These are phyloP conservation scores for Hyaloperonospora arabidopsidis DNA, from an alignment of 352 stramenopile species.

Conservation along the genomic window DNA sequence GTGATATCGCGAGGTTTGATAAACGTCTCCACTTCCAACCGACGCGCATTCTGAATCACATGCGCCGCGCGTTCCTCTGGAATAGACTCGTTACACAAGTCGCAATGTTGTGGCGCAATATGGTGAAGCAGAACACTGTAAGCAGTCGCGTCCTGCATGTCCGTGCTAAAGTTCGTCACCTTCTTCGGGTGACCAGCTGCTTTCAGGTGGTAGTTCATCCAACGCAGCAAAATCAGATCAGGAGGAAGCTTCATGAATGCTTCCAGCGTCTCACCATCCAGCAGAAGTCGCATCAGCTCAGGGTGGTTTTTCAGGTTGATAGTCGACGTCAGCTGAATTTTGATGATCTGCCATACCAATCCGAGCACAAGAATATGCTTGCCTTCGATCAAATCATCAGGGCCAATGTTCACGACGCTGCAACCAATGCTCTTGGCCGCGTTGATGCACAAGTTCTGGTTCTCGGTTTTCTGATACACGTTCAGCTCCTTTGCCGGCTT, in stretches of 20 bases:
- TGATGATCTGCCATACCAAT: constrained; percentile 92
- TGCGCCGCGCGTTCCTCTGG: constrained; percentile 60
- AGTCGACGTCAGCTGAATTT: constrained; percentile 87
- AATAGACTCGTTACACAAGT: constrained; percentile 46
- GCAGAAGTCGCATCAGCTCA: constrained; percentile 79
- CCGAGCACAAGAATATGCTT: constrained; percentile 87
- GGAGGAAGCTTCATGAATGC: constrained; percentile 87
- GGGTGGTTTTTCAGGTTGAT: constrained; percentile 91
- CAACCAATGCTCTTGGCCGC: constrained; percentile 90
- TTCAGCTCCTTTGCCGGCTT: constrained; percentile 77
- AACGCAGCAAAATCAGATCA: constrained; percentile 88
- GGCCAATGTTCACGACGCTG: constrained; percentile 90
- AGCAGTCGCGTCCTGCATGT: constrained; percentile 76
- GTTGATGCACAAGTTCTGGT: constrained; percentile 91
- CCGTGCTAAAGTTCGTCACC: constrained; percentile 73
- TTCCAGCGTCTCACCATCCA: constrained; percentile 84
- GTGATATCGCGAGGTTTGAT: constrained; percentile 90
- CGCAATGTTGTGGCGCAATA: constrained; percentile 70
- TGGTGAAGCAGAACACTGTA: constrained; percentile 86
- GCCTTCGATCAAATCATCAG: constrained; percentile 73
- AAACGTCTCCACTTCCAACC: constrained; percentile 84
- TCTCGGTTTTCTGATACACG: constrained; percentile 85
- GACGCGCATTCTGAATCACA: constrained; percentile 80
- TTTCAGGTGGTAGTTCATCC: constrained; percentile 91
- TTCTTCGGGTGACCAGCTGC: constrained; percentile 60